These are phyloP conservation scores for Aspergillus texensis DNA, from an alignment of 2,329 filamentous ascomycete genomes.

Conservation along the genomic window DNA sequence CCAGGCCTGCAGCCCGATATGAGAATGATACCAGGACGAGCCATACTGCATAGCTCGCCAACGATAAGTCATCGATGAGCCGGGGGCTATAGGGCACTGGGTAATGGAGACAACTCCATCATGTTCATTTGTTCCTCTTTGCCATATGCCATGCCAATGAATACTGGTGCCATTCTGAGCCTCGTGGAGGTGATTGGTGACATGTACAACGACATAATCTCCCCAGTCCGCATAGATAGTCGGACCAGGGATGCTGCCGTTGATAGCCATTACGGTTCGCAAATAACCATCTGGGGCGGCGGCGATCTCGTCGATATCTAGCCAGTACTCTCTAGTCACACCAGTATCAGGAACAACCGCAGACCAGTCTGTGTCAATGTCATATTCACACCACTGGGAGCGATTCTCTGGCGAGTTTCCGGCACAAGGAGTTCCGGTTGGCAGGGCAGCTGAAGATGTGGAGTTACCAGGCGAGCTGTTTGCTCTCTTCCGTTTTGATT, in stretches of 20 bases:
- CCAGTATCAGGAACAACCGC: background rate
- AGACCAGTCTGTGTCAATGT: background rate
- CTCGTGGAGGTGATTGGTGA: background rate
- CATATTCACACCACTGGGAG: background rate
- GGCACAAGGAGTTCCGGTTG: too few relatives aligned
- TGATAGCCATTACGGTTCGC: background rate
- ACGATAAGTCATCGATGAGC: conserved; percentile 35
- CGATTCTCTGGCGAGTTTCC: background rate
- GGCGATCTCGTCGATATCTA: background rate
- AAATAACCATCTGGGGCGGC: background rate
- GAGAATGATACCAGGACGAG: conserved; percentile 23
- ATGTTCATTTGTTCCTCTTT: conserved; percentile 27
- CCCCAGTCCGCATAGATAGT: conserved; percentile 10
- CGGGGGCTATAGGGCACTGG: conserved; percentile 39
- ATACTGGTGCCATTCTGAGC: conserved; percentile 12
- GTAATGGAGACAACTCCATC: conserved; percentile 29
- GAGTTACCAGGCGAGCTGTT: too few relatives aligned
- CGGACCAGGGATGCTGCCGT: conserved; percentile 7
- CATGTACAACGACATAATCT: conserved; percentile 3
- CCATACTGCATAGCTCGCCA: conserved; percentile 37
- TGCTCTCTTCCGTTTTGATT: too few relatives aligned
- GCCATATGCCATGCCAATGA: conserved; percentile 32
- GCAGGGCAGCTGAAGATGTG: too few relatives aligned
- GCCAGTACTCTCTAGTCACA: background rate
- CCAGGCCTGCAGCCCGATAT: conserved; percentile 34